Percentiles rank a stretch among this genome's conserved stretches.
These are phyloP conservation scores for Penicillium olsonii DNA, from an alignment of 2,329 filamentous ascomycete genomes.

Conservation along the genomic window DNA sequence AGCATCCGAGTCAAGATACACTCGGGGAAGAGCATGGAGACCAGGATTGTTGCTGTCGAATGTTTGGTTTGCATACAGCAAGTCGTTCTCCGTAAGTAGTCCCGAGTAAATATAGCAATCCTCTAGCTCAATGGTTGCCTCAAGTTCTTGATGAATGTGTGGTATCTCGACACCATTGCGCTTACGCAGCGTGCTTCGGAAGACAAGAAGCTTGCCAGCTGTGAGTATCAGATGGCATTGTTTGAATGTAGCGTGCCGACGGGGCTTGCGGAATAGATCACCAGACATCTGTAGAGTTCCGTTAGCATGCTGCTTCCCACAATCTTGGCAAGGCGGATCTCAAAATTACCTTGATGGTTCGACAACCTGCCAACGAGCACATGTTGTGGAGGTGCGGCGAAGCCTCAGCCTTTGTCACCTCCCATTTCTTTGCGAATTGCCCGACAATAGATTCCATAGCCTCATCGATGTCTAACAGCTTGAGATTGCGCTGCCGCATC, in stretches of 20 bases:
- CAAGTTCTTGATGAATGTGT: conserved; percentile 64
- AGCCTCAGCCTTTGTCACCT: conserved; percentile 64
- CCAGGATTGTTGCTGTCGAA: conserved; percentile 65
- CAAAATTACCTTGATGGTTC: conserved; percentile 53
- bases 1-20: conserved; percentile 59
- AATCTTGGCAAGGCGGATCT: neutral
- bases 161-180: conserved; percentile 57
- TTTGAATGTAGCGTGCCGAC: conserved; percentile 62
- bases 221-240: conserved; percentile 62
- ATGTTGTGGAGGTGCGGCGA: conserved; percentile 67
- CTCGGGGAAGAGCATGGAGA: conserved; percentile 59
- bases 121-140: conserved; percentile 59
- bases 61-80: conserved; percentile 65
- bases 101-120: conserved; percentile 69
- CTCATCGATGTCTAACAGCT: conserved; percentile 64
- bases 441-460: conserved; percentile 65
- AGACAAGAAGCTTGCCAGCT: conserved; percentile 62
- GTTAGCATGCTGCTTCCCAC: neutral
- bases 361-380: conserved; percentile 65
- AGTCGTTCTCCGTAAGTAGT: conserved; percentile 61
- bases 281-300: conserved; percentile 54
- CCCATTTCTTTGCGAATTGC: conserved; percentile 68
- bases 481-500: conserved; percentile 60
- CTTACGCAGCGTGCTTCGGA: conserved; percentile 60
- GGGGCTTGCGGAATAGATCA: conserved; percentile 63